Evolutionary conservation across 1,139 yeast genomes (phyloP), one percentile per base, ranked within the genome.

Genomic region (Lodderomyces beijingensis): DNA sequence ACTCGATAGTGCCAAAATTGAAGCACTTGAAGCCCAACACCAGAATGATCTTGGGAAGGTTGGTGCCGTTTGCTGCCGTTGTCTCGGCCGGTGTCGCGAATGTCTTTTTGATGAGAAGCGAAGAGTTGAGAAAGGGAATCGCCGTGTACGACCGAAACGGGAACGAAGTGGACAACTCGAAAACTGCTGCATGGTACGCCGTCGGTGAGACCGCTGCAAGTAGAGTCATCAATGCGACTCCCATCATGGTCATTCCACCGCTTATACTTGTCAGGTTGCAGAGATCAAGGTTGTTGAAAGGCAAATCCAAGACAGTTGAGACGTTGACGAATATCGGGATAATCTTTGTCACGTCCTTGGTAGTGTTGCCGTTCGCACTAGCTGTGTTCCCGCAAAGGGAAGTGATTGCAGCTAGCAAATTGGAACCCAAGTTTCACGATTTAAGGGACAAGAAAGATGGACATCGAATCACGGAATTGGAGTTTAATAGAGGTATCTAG

Each of bases 11-110:
- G 10, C 96, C 97, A 14, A 72, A 80, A 41, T 65, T 91, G 51
- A 82, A 74, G 49, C 66, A 74, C 27, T 54, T 89, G 19, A 58
- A 74, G n/a, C 80, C 94, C 3, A 67, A 64, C 40, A 79, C 96
- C 9, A 77, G 70, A 51, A 60, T 80, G 49, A 69, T 89, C 28
- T 63, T 91, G 41, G 81, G 89, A 25, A 77, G 98, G 46, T 69
- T 91, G 39, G 95, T 91, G 5, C 98, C 98, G 4, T 91, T 91
- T 61, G 97, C 97, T 1, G 98, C 98, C 3, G 98, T 91, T 25
- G 96, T 89, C 0, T 79, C 93, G 30, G 98, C 98, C 1, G 97
- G 97, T 53, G 69, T 89, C 24, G 94, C 88, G 27, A 91, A 91
- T 49, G 96, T 91, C 18, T 86, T 86, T 51, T 70, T 93, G 44